phyloP scores from a whole-genome alignment of 352 stramenopile species.

The Thalassiosira mediterranea region DNA sequence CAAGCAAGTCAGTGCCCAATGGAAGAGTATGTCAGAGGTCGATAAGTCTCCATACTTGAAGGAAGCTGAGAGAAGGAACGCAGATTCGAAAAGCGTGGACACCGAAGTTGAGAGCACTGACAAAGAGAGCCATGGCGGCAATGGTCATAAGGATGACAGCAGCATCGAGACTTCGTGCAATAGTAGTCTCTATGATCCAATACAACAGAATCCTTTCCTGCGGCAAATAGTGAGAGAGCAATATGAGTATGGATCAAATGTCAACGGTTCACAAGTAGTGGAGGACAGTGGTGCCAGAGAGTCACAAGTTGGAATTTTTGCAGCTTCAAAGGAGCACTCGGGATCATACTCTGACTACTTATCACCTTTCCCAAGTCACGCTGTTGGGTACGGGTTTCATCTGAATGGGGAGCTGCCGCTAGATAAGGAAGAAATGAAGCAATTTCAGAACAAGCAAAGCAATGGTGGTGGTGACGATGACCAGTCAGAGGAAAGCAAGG shows the following conservation, averaged over 20 bases:
- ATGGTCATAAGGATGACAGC: too few relatives aligned
- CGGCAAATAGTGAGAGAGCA: too few relatives aligned
- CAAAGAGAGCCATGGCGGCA: too few relatives aligned
- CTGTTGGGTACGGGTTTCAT: slow-evolving; percentile 14
- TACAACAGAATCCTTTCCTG: too few relatives aligned
- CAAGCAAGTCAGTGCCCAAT: neutral
- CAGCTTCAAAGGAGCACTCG: slow-evolving; percentile 10
- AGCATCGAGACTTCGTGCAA: too few relatives aligned
- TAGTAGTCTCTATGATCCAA: too few relatives aligned
- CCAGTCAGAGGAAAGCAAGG: neutral
- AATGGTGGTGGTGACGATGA: slow-evolving; percentile 7
- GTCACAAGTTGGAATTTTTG: too few relatives aligned
- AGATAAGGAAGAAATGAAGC: slow-evolving; percentile 1
- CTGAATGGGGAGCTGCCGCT: neutral
- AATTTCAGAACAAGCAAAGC: neutral
- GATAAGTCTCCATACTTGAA: neutral
- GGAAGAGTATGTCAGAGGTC: neutral
- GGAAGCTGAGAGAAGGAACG: neutral
- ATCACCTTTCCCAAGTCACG: slow-evolving; percentile 23
- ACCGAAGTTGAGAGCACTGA: too few relatives aligned
- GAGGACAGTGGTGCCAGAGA: too few relatives aligned
- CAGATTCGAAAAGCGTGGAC: too few relatives aligned
- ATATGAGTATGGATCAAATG: too few relatives aligned
- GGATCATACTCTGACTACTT: slow-evolving; percentile 17
- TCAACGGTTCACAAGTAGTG: too few relatives aligned